Percentiles rank a stretch among this genome's conserved stretches.
Conservation (phyloP, 257 asterid species). For the Eucommia ulmoides region DNA sequence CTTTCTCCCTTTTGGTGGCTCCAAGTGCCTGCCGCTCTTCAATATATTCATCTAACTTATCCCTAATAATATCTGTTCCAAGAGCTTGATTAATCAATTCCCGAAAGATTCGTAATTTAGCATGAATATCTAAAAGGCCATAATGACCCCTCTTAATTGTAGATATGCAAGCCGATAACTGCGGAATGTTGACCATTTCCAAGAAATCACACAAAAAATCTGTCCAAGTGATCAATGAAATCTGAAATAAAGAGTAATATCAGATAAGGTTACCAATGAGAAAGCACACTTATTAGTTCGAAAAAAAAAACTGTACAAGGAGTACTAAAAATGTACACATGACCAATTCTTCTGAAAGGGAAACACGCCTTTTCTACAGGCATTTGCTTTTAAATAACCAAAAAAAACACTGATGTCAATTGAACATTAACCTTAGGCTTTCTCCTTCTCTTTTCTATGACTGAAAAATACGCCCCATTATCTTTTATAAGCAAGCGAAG, state of each 20-base stretch:
- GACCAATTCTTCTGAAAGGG: conserved; percentile 3
- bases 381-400: neutral
- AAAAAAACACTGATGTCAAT: neutral
- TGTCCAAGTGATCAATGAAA: conserved; percentile 58
- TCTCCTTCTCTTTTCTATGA: conserved; percentile 43
- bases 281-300: neutral
- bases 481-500: conserved; percentile 68
- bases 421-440: conserved; percentile 54
- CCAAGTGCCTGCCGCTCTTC: conserved; percentile 82
- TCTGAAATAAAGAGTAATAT: conserved; percentile 29
- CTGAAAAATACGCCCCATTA: conserved; percentile 35
- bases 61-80: conserved; percentile 57
- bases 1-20: conserved; percentile 84
- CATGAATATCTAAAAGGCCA: conserved; percentile 48
- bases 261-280: conserved; percentile 5
- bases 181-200: conserved; percentile 36
- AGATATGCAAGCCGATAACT: conserved; percentile 40
- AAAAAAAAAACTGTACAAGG: neutral
- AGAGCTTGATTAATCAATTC: conserved; percentile 62
- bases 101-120: conserved; percentile 52
- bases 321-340: neutral
- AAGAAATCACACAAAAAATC: conserved; percentile 72
- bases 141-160: conserved; percentile 75
- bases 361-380: conserved; percentile 1
- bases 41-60: conserved; percentile 63